Percentiles rank a stretch among this genome's conserved stretches.
These are phyloP conservation scores for Volvariella volvacea DNA, from an alignment of 1,284 basidiomycete genomes.

Conservation along the genomic window DNA sequence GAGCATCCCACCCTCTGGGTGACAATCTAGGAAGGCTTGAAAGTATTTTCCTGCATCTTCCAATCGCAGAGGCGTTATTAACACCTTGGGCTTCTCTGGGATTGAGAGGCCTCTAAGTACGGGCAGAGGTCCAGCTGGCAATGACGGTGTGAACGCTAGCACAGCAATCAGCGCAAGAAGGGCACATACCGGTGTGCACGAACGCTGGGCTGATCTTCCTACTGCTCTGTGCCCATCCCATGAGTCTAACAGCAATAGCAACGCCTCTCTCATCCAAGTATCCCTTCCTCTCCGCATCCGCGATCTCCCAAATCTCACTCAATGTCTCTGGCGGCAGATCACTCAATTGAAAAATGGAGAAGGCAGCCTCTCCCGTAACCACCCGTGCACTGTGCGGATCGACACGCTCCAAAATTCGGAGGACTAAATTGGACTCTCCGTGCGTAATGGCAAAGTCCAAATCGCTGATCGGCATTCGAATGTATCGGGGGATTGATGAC, in stretches of 20 bases:
- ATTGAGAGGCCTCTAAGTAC: conserved; percentile 13
- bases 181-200: neutral
- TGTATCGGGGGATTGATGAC: no score
- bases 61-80: conserved; percentile 17
- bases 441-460: neutral
- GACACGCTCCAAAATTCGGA: conserved; percentile 6
- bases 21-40: conserved; percentile 19
- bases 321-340: conserved; percentile 8
- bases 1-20: conserved; percentile 24
- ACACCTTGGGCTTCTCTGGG: conserved; percentile 2
- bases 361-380: conserved; percentile 8
- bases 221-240: conserved; percentile 9
- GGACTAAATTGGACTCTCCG: conserved; percentile 2
- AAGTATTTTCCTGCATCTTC: conserved; percentile 19
- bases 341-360: conserved; percentile 10
- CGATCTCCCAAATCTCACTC: conserved; percentile 11
- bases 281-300: conserved; percentile 10
- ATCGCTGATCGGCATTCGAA: no score
- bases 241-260: conserved; percentile 4
- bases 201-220: conserved; percentile 3
- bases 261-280: conserved; percentile 5
- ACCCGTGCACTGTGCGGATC: conserved; percentile 3
- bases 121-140: conserved; percentile 19
- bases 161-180: neutral
- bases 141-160: neutral